phyloP scores from a whole-genome alignment of 2,329 filamentous ascomycete species.

The Magnaporthiopsis poae region DNA sequence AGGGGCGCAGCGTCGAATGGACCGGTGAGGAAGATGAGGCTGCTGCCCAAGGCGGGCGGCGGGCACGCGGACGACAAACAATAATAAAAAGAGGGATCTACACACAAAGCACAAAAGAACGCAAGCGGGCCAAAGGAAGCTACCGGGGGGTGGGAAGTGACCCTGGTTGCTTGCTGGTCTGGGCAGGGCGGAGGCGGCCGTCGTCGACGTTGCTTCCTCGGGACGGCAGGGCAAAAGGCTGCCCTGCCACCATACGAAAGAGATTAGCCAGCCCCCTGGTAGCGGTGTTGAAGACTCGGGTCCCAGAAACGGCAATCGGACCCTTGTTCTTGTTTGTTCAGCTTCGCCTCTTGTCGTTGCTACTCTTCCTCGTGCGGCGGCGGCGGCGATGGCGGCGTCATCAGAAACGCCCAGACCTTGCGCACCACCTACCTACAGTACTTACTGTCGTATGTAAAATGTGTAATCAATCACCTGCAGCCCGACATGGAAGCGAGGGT shows the following conservation, averaged over 20 bases:
- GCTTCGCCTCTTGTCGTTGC: not conserved
- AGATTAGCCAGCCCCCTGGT: not conserved
- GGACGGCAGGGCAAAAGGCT: not conserved
- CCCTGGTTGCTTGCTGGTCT: not conserved
- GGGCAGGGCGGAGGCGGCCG: not conserved
- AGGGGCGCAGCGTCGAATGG: not conserved
- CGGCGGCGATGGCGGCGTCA: not conserved
- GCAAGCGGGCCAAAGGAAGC: not conserved
- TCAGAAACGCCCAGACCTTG: not conserved
- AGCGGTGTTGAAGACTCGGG: not conserved
- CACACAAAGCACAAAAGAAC: not conserved
- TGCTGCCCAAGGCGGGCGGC: not conserved
- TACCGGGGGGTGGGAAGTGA: not conserved
- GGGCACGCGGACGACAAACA: not conserved
- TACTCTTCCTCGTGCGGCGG: not conserved
- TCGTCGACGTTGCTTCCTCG: not conserved
- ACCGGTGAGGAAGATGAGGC: not conserved
- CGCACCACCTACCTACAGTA: no score
- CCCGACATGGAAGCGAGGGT: not conserved
- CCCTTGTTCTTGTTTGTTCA: not conserved
- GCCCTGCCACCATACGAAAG: not conserved
- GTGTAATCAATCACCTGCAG: not conserved
- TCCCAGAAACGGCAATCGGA: not conserved
- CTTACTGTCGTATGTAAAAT: no score
- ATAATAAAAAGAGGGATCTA: not conserved